Evolutionary conservation across 2,329 filamentous ascomycete species (phyloP).

Genomic region (Penicillium sp.): DNA sequence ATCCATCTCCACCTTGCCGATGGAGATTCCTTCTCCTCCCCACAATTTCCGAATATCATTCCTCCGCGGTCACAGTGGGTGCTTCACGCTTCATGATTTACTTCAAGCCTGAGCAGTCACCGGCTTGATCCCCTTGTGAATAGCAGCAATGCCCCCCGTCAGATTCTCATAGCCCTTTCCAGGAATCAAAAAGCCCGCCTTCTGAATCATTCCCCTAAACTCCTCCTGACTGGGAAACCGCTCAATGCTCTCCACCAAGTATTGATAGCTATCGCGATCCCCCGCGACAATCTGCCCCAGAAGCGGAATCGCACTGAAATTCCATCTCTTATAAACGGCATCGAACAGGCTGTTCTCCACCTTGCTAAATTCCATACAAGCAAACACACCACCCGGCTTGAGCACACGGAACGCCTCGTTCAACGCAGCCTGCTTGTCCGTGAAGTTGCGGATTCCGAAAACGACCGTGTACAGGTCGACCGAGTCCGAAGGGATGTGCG

Average conservation of each 20-base stretch:
- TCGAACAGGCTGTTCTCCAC: slow-evolving; percentile 79
- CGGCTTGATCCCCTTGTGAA: slow-evolving; percentile 95
- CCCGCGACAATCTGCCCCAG: slow-evolving; percentile 95
- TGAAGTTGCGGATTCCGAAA: slow-evolving; percentile 97
- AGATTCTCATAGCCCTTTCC: slow-evolving; percentile 86
- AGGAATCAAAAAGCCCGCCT: slow-evolving; percentile 81
- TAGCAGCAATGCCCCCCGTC: slow-evolving; percentile 88
- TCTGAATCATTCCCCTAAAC: slow-evolving; percentile 65
- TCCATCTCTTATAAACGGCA: slow-evolving; percentile 91
- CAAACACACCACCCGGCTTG: slow-evolving; percentile 93
- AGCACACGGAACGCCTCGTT: slow-evolving; percentile 84
- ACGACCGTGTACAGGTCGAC: slow-evolving; percentile 96
- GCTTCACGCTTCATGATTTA: background rate
- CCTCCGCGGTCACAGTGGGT: background rate
- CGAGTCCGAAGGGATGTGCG: slow-evolving; percentile 66
- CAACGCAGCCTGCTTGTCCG: slow-evolving; percentile 81
- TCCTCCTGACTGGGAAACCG: slow-evolving; percentile 83
- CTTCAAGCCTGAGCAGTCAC: slow-evolving; percentile 20
- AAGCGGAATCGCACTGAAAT: slow-evolving; percentile 88
- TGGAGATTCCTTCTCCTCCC: background rate
- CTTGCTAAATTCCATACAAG: slow-evolving; percentile 93
- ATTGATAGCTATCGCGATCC: slow-evolving; percentile 95
- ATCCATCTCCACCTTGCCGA: background rate
- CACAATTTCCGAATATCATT: background rate
- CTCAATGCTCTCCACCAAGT: slow-evolving; percentile 97